phyloP scores from a whole-genome alignment of 257 asterid species.

The Vinca minor region DNA sequence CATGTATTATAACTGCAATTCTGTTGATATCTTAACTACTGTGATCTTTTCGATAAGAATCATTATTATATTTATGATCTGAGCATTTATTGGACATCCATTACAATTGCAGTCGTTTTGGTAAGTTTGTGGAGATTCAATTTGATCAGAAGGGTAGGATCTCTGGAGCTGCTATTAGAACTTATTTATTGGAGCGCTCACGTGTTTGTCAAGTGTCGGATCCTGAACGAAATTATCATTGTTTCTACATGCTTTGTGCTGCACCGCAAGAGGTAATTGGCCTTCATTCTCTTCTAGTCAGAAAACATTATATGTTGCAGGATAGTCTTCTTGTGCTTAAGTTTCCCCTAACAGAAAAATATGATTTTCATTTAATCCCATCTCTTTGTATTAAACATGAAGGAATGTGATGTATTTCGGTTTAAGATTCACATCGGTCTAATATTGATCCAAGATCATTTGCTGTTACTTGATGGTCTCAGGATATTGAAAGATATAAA shows the following conservation, averaged over 20 bases:
- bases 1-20: neutral
- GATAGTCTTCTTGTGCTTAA: neutral
- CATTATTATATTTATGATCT: neutral
- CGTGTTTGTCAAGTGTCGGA: slow-evolving; percentile 99
- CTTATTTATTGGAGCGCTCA: slow-evolving; percentile 96
- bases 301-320: neutral
- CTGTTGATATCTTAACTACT: neutral
- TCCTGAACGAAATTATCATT: slow-evolving; percentile 98
- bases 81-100: slow-evolving; percentile 3
- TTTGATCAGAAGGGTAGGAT: slow-evolving; percentile 82
- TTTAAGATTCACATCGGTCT: neutral
- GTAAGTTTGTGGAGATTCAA: slow-evolving; percentile 98
- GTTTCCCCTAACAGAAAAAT: neutral
- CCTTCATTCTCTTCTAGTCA: slow-evolving; percentile 6
- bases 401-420: neutral
- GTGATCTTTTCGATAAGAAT: neutral
- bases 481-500: slow-evolving; percentile 74
- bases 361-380: neutral
- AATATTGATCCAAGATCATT: slow-evolving; percentile 7
- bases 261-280: slow-evolving; percentile 78
- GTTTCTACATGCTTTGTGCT: slow-evolving; percentile 98
- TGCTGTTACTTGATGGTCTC: slow-evolving; percentile 20
- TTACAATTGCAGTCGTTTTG: slow-evolving; percentile 75
- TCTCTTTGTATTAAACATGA: neutral
- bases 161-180: slow-evolving; percentile 97